Base-by-base conservation (phyloP, 257 asterid genomes). In the Cynanchum wilfordii region DNA sequence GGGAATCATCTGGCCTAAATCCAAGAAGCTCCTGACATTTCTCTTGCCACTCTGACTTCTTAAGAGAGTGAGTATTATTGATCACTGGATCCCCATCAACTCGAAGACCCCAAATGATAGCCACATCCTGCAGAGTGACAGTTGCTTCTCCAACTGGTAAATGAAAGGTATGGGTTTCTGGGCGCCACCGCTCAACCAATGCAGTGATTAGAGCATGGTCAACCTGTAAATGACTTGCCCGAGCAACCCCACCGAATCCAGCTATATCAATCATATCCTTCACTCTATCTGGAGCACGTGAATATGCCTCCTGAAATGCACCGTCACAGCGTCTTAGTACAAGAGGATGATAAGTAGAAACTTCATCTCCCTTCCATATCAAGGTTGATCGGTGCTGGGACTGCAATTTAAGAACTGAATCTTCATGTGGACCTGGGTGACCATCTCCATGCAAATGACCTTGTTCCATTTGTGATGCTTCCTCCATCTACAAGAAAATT, bases 111-210 rank as follows among this genome's bases (percentile, higher is more conserved):
- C 57, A 51, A 51, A 51, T 51, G 57, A 51, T 51, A 51, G 57
- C 57, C 22, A 51, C 57, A 51, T 51, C 57, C 57, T 51, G 57
- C 6, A 51, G 57, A 51, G 57, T 51, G 22, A 51, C n/a, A 51
- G 57, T 51, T 17, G 22, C 57, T 20, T 51, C 57, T 51, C 57
- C 57, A 51, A 51, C 22, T 4, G 57, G 57, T 17, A 51, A 51
- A 51, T 51, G 57, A 51, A 51, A 51, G 7, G 57, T 51, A 51
- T 51, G 57, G 57, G 57, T 51, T 24, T 51, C 57, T 16, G 57
- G 57, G 57, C 57, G 57, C 57, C 57, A 51, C 22, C 57, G 57
- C 57, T 51, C 57, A 51, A 51, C 57, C 57, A 51, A 51, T 51
- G 57, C 57, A 16, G 57, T 51, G 57, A 51, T 20, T 51, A 51